A percentile compares a stretch with the other conserved stretches of the same genome.
phyloP scores from a whole-genome alignment of 192 early-diverging fungal genomes.

The Coemansia sp. region DNA sequence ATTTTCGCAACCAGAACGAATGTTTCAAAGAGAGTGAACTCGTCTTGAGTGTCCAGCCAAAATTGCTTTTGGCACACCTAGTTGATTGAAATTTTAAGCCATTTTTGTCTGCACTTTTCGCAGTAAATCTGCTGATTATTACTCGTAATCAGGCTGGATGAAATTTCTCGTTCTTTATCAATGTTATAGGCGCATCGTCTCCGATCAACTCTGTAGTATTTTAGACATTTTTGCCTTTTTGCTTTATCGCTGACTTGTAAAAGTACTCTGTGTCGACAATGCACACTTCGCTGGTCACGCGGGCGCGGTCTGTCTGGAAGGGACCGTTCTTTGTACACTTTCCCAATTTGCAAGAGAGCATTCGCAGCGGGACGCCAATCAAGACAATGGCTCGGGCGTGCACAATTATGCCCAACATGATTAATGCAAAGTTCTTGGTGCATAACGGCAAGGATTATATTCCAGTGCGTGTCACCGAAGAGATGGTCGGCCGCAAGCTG shows the following conservation, averaged over 20 bases:
- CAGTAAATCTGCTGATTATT: background rate
- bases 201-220: background rate
- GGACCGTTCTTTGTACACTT: conserved; percentile 55
- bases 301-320: conserved; percentile 69
- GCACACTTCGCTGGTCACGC: conserved; percentile 17
- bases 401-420: conserved; percentile 88
- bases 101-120: background rate
- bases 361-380: conserved; percentile 61
- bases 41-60: background rate
- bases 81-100: background rate
- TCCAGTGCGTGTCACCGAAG: conserved; percentile 80
- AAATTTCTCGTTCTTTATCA: background rate
- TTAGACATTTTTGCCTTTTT: conserved; percentile 1
- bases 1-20: conserved; percentile 20
- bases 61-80: conserved; percentile 6
- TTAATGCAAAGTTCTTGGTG: conserved; percentile 84
- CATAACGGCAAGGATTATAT: conserved; percentile 93
- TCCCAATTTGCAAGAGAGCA: conserved; percentile 60
- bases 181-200: background rate
- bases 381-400: conserved; percentile 75
- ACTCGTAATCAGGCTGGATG: background rate
- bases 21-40: conserved; percentile 15
- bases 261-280: conserved; percentile 4
- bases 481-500: conserved; percentile 92
- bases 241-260: background rate